Evolutionary conservation across 2,329 filamentous ascomycete species (phyloP), one percentile per base, ranked within the genome.

Genomic region (Colletotrichum simmondsii): DNA sequence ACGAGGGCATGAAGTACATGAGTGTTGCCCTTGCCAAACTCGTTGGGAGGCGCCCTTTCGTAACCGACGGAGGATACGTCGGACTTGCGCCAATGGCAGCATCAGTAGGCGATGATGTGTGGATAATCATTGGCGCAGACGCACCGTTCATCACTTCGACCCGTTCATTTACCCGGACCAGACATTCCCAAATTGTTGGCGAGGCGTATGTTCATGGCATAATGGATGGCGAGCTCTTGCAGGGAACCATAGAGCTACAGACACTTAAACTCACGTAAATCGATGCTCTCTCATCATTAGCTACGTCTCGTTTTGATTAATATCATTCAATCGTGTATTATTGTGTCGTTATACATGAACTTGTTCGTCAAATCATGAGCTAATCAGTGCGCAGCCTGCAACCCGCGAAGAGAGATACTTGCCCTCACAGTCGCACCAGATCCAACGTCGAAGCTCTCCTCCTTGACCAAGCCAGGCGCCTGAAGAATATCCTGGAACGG

Each of bases 401-500:
- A 26, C 61, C 82, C 83, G 12, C 78, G 78, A 37, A 84, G 71
- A 28, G 75, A 79, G 61, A 85, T 77, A n/a, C 79, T 80, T 4
- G 82, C 83, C 37, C 80, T 78, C 12, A 85, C 78, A 12, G 74
- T 79, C 2, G 77, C 76, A 1, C 82, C 83, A 22, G 74, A 76
- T 8, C 82, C 82, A 7, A 84, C 76, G 16, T 82, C 80, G 68
- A 84, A 84, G 30, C 73, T 76, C 22, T 80, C 78, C 74, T 81
- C 76, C 58, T 80, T 75, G 26, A 73, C 65, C 77, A 84, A 69
- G 4, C 75, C 77, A n/a, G 79, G 77, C 1, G 81, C 78, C 11
- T 74, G 75, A 19, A 81, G 75, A 3, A 85, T 77, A 32, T 84
- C 79, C 12, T 76, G 73, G 54, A 84, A 81, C 4, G 80, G 76